Conservation (phyloP, 352 stramenopile species). For the Saprolegnia parasitica region DNA sequence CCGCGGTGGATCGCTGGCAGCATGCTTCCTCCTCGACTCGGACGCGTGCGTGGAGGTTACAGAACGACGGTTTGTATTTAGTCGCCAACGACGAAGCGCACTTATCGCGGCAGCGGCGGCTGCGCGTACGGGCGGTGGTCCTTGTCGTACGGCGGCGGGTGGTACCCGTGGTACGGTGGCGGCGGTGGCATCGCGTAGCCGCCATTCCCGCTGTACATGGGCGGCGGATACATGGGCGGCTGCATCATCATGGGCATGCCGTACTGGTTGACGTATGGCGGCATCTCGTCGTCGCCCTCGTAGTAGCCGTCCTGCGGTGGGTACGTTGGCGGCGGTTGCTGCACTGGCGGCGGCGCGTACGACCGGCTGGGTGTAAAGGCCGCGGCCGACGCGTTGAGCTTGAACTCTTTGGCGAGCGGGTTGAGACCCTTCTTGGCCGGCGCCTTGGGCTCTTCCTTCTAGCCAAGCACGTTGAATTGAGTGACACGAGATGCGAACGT, state of each 20-base stretch:
- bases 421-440: conserved; percentile 68
- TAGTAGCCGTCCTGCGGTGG: conserved; percentile 37
- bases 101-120: conserved; percentile 11
- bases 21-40: not conserved
- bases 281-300: conserved; percentile 47
- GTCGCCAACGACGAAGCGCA: not conserved
- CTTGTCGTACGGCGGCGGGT: conserved; percentile 11
- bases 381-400: conserved; percentile 56
- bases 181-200: not conserved
- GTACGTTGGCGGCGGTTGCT: conserved; percentile 8
- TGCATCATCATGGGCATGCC: conserved; percentile 64
- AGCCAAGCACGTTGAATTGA: conserved; percentile 19
- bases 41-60: not conserved
- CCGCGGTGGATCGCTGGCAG: conserved; percentile 23
- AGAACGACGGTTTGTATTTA: not conserved
- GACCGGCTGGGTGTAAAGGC: conserved; percentile 61
- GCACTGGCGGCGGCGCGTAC: conserved; percentile 13
- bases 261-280: conserved; percentile 61
- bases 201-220: conserved; percentile 47
- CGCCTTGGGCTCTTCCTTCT: conserved; percentile 28
- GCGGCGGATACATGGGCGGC: conserved; percentile 56
- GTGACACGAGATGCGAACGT: not conserved
- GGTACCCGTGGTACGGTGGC: conserved; percentile 19
- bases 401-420: conserved; percentile 84
- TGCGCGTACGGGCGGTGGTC: not conserved